phyloP scores from a whole-genome alignment of 2,329 filamentous ascomycete genomes.

The Lomentospora prolificans region DNA sequence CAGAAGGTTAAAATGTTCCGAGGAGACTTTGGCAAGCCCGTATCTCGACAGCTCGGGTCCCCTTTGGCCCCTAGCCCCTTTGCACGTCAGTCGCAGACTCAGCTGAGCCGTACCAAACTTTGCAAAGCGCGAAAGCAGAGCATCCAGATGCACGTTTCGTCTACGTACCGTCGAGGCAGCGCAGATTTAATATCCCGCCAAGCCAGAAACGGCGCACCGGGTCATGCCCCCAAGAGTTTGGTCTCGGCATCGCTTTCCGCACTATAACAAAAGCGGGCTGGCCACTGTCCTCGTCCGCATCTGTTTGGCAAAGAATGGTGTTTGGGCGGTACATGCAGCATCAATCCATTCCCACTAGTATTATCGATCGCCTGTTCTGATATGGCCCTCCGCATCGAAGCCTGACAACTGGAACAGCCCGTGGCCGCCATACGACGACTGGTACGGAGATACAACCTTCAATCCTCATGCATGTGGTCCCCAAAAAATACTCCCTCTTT shows the following conservation, averaged over 20 bases:
- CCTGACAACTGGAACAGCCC: not conserved
- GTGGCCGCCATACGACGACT: not conserved
- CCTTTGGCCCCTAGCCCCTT: no score
- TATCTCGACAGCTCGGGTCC: no score
- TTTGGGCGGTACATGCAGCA: no score
- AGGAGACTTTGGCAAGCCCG: no score
- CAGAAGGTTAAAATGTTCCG: no score
- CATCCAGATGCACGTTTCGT: no score
- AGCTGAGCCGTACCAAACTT: not conserved
- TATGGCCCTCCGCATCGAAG: not conserved
- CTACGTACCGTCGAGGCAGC: not conserved
- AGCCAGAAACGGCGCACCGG: not conserved
- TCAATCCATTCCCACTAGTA: no score
- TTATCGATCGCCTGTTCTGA: not conserved
- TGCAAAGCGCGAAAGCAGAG: no score
- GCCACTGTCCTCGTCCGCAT: not conserved
- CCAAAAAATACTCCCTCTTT: not conserved
- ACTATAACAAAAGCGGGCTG: not conserved
- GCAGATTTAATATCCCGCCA: not conserved
- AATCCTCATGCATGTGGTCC: not conserved
- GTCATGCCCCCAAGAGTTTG: not conserved
- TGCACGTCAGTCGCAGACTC: not conserved
- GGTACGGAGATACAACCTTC: not conserved
- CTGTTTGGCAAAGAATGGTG: no score
- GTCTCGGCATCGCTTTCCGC: not conserved